A percentile compares a stretch with the other conserved stretches of the same genome.
phyloP scores from a whole-genome alignment of 345 rosid species.

The Salix dunnii region DNA sequence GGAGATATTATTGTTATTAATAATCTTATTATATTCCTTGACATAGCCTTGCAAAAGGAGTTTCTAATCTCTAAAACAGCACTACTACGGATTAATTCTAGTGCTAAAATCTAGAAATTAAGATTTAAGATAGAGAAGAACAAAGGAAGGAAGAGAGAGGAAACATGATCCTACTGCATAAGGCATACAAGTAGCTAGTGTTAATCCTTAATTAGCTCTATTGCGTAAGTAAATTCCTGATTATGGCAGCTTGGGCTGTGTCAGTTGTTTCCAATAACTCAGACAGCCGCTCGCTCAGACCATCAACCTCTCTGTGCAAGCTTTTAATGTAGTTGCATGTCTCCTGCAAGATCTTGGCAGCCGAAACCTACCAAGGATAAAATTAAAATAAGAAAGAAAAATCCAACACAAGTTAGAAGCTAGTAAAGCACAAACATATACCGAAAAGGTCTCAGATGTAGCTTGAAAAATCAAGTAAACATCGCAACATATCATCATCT shows the following conservation, averaged over 20 bases:
- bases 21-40: conserved; percentile 19
- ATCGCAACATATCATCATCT: neutral
- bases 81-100: neutral
- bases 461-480: neutral
- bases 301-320: conserved; percentile 75
- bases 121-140: neutral
- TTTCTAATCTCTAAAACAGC: conserved; percentile 17
- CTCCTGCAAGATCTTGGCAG: conserved; percentile 67
- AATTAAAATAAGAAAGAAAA: neutral
- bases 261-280: conserved; percentile 68
- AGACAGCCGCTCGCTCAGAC: conserved; percentile 71
- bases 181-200: neutral
- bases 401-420: neutral
- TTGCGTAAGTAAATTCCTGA: conserved; percentile 62
- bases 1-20: neutral
- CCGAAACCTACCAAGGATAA: conserved; percentile 48
- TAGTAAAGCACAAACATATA: neutral
- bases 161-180: neutral
- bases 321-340: conserved; percentile 79
- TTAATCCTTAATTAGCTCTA: conserved; percentile 11
- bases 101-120: conserved; percentile 1
- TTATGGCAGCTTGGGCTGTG: conserved; percentile 71
- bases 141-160: neutral
- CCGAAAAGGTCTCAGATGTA: neutral
- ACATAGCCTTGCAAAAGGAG: conserved; percentile 18